Base-by-base conservation (phyloP, 768 basidiomycete species). In the Mycena crocata region DNA sequence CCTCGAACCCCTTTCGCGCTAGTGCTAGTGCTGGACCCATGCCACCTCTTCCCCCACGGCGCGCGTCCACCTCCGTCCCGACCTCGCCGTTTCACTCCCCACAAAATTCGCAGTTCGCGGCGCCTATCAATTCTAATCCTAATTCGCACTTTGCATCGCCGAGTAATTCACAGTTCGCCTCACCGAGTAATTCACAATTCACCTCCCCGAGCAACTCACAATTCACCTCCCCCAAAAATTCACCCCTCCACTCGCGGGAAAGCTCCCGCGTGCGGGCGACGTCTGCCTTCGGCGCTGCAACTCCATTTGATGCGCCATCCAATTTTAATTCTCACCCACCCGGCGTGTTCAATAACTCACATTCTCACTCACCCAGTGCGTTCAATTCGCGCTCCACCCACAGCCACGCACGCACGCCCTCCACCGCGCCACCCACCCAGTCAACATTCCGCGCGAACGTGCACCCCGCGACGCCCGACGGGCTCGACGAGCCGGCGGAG, bases 21-120 rank as follows among this genome's bases (percentile, higher is more conserved):
- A n/a, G n/a, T n/a, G n/a, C n/a, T n/a, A n/a, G n/a, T n/a, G n/a
- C n/a, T n/a, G n/a, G n/a, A n/a, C n/a, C n/a, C n/a, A 19, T 31
- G 9, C 66, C 66, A 10, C 40, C 66, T 5, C 46, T 42, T 0
- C 66, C 66, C 10, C 66, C 66, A 4, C 59, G 60, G 24, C 59
- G 66, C 46, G 55, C 64, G 12, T 58, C 64, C 15, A 7, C 44
- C 24, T 57, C 52, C 31, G 37, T 37, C 24, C 37, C 46, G 35
- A 39, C 62, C 42, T 32, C 59, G 26, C 59, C 50, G 8, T 32
- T 39, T 5, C 32, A 48, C 56, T 34, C 56, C n/a, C 56, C 31
- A 7, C 17, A 2, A 7, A 15, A 24, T 28, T 28, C 26, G n/a
- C n/a, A n/a, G n/a, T n/a, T n/a, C n/a, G n/a, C n/a, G n/a, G n/a